Evolutionary conservation across 2,329 filamentous ascomycete species (phyloP).

Genomic region (Sarocladium strictum): DNA sequence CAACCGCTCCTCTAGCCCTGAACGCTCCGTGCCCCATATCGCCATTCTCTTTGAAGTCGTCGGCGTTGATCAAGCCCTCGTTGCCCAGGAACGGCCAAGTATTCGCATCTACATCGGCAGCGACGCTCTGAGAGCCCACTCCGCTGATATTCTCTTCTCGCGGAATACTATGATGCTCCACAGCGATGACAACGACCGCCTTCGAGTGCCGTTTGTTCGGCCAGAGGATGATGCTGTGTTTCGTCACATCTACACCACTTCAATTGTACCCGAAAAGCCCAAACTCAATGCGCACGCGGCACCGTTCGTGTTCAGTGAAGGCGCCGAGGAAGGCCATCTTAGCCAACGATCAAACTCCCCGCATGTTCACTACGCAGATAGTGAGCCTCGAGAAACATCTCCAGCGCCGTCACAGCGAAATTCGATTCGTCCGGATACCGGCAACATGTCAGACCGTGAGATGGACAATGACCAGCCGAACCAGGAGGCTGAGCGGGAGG

Average conservation of each 20-base stretch:
- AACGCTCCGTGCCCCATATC: conserved; percentile 66
- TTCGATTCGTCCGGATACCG: conserved; percentile 26
- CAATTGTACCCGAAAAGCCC: conserved; percentile 46
- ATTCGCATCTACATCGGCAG: conserved; percentile 89
- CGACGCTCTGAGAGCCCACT: conserved; percentile 78
- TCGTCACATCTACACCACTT: conserved; percentile 65
- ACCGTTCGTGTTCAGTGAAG: conserved; percentile 34
- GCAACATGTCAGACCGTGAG: conserved; percentile 36
- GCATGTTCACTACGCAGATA: conserved; percentile 15
- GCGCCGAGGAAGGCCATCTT: conserved; percentile 18
- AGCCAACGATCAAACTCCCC: conserved; percentile 11
- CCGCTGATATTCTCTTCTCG: conserved; percentile 86
- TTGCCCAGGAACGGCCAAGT: neutral
- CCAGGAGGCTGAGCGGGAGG: conserved; percentile 16
- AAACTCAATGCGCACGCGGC: conserved; percentile 50
- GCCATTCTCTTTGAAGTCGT: conserved; percentile 72
- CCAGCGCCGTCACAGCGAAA: conserved; percentile 29
- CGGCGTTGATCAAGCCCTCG: conserved; percentile 41
- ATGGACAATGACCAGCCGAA: conserved; percentile 35
- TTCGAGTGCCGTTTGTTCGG: conserved; percentile 86
- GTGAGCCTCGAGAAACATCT: conserved; percentile 22
- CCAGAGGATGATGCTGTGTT: conserved; percentile 82
- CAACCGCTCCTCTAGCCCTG: conserved; percentile 66
- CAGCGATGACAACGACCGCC: conserved; percentile 77
- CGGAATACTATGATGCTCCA: conserved; percentile 84